phyloP scores from a whole-genome alignment of 2,329 filamentous ascomycete species.

The Pseudocercospora cruenta region DNA sequence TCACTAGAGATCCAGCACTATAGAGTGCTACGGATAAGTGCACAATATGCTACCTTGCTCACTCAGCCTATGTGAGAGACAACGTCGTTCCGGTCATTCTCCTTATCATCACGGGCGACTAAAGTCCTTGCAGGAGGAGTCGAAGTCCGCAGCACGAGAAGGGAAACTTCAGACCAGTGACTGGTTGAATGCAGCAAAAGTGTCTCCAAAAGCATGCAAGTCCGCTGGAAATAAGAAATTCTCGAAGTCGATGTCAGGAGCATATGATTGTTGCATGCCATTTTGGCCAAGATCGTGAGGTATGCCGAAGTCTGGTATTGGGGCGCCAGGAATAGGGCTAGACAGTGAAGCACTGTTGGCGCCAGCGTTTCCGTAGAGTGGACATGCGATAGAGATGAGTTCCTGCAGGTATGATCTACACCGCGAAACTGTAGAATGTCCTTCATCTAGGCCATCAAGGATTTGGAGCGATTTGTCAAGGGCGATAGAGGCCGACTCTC shows the following conservation, averaged over 20 bases:
- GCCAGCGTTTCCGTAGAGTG: not conserved
- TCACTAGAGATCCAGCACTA: too few species aligned
- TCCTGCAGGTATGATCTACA: conserved; percentile 14
- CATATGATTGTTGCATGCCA: not conserved
- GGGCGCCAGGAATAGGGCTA: not conserved
- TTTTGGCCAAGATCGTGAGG: not conserved
- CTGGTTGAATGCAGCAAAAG: conserved; percentile 7
- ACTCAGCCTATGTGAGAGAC: too few species aligned
- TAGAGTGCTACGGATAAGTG: too few species aligned
- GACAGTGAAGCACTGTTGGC: not conserved
- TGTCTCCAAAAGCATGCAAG: conserved; percentile 12
- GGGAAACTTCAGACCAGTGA: conserved; percentile 1
- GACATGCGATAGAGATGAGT: conserved; percentile 6
- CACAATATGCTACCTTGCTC: too few species aligned
- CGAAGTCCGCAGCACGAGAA: not conserved
- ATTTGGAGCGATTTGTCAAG: conserved; percentile 14
- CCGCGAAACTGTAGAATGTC: conserved; percentile 14
- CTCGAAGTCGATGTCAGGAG: conserved; percentile 14
- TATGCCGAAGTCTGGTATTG: not conserved
- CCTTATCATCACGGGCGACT: not conserved
- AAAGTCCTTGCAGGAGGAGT: too few species aligned
- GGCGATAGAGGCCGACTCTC: conserved; percentile 3
- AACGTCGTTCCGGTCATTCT: too few species aligned
- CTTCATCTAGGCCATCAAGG: conserved; percentile 14
- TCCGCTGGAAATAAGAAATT: conserved; percentile 20